Percentiles rank a stretch among this genome's conserved stretches.
phyloP scores from a whole-genome alignment of 1,284 basidiomycete genomes.

The Pseudozyma pruni region DNA sequence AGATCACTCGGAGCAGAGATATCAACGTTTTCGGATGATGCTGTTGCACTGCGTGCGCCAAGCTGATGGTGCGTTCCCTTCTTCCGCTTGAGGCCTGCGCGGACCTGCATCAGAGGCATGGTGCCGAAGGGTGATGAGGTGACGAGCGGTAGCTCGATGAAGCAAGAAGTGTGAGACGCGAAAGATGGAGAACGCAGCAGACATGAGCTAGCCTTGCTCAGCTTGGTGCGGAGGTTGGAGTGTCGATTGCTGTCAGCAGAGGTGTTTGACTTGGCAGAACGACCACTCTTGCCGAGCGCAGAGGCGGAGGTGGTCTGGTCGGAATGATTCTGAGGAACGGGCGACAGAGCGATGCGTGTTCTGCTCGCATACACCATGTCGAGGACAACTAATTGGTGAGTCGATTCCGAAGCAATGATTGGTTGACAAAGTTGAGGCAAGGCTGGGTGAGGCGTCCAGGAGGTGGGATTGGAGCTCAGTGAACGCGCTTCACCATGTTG shows the following conservation, averaged over 20 bases:
- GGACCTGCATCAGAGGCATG: constrained; percentile 24
- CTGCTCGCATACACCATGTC: constrained; percentile 34
- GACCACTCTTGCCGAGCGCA: not conserved
- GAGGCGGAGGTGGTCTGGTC: not conserved
- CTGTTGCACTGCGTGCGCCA: not conserved
- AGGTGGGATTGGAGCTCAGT: constrained; percentile 1
- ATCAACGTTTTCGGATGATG: not conserved
- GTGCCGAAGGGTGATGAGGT: constrained; percentile 7
- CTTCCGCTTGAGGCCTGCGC: constrained; percentile 47
- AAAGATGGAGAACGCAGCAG: constrained; percentile 18
- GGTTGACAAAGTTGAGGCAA: too few relatives aligned
- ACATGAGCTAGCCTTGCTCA: constrained; percentile 21
- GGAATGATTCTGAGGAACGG: constrained; percentile 30
- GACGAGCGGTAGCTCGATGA: constrained; percentile 28
- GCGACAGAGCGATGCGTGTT: constrained; percentile 29
- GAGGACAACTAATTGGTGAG: not conserved
- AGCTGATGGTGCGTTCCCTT: constrained; percentile 27
- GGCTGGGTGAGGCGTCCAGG: not conserved
- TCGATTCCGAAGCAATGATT: not conserved
- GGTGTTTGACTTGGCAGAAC: not conserved
- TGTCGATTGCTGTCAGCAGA: constrained; percentile 2
- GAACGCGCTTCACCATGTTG: constrained; percentile 5
- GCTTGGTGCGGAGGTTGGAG: constrained; percentile 10
- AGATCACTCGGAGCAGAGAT: not conserved
- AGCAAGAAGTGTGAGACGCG: constrained; percentile 11